phyloP scores from a whole-genome alignment of 371 early-diverging fungal genomes.

The Phascolomyces articulosus region DNA sequence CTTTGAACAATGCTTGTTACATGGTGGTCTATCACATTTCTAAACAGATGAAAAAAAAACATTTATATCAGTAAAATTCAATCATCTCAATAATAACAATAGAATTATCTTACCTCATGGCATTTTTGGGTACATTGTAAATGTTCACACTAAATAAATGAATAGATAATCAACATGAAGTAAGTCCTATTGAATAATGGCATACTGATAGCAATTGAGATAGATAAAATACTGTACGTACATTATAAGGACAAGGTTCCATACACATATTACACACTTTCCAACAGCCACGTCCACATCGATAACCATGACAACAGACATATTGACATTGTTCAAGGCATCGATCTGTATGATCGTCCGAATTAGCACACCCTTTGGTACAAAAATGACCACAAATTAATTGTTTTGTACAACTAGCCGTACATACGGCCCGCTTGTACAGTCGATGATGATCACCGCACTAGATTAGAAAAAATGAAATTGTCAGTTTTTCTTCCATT shows the following conservation, averaged over 20 bases:
- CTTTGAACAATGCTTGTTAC: conserved; percentile 32
- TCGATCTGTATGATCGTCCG: conserved; percentile 46
- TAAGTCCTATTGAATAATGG: too few species aligned
- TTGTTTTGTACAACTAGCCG: conserved; percentile 38
- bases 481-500: too few species aligned
- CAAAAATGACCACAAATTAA: conserved; percentile 56
- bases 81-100: background rate
- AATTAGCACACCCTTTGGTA: conserved; percentile 46
- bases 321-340: conserved; percentile 43
- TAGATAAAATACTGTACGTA: conserved; percentile 4
- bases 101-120: conserved; percentile 25
- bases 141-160: conserved; percentile 30
- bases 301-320: conserved; percentile 46
- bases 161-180: background rate
- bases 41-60: conserved; percentile 8
- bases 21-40: conserved; percentile 52
- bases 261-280: conserved; percentile 34
- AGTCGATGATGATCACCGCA: conserved; percentile 34
- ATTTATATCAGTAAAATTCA: background rate
- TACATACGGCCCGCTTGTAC: conserved; percentile 37
- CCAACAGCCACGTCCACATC: conserved; percentile 44
- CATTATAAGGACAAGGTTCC: conserved; percentile 36
- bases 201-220: too few species aligned
- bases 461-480: conserved; percentile 20
- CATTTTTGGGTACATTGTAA: conserved; percentile 40